A percentile compares a stretch with the other conserved stretches of the same genome.
phyloP scores from a whole-genome alignment of 2,329 filamentous ascomycete genomes.

The Elsinoe fawcettii region DNA sequence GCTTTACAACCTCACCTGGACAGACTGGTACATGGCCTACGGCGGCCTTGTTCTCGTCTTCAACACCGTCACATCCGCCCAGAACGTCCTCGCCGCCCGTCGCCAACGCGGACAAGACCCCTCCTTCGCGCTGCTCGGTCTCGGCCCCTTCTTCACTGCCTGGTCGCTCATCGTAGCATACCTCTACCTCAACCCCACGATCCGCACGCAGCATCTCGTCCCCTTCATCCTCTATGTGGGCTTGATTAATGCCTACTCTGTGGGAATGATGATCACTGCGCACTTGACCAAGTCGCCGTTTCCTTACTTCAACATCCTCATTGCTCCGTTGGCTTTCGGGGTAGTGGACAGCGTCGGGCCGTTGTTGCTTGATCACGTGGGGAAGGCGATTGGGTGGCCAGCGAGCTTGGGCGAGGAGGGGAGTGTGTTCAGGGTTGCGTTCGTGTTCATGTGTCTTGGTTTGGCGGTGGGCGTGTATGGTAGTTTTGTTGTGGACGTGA shows the following conservation, averaged over 20 bases:
- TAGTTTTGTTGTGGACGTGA: constrained; percentile 94
- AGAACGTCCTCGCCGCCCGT: constrained; percentile 77
- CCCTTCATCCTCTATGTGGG: constrained; percentile 86
- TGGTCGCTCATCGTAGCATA: constrained; percentile 75
- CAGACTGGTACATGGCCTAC: constrained; percentile 87
- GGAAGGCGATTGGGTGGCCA: constrained; percentile 56
- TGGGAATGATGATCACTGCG: constrained; percentile 91
- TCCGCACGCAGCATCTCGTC: constrained; percentile 74
- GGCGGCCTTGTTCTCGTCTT: constrained; percentile 72
- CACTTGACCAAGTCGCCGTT: constrained; percentile 83
- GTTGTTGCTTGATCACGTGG: constrained; percentile 42
- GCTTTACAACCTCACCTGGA: constrained; percentile 76
- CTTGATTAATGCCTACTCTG: constrained; percentile 86
- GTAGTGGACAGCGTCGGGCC: constrained; percentile 77
- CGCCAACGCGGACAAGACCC: constrained; percentile 64
- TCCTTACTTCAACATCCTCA: constrained; percentile 82
- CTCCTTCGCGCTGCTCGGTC: constrained; percentile 68
- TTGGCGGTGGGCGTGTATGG: constrained; percentile 85
- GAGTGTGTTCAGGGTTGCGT: constrained; percentile 77
- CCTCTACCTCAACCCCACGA: constrained; percentile 74
- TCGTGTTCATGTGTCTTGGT: constrained; percentile 82
- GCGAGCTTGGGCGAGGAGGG: constrained; percentile 54
- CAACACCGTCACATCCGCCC: constrained; percentile 66
- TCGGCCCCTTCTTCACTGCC: constrained; percentile 69
- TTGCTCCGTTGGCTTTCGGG: constrained; percentile 67